These are phyloP conservation scores for Urtica urens DNA, from an alignment of 306 rosid genomes.

Conservation along the genomic window DNA sequence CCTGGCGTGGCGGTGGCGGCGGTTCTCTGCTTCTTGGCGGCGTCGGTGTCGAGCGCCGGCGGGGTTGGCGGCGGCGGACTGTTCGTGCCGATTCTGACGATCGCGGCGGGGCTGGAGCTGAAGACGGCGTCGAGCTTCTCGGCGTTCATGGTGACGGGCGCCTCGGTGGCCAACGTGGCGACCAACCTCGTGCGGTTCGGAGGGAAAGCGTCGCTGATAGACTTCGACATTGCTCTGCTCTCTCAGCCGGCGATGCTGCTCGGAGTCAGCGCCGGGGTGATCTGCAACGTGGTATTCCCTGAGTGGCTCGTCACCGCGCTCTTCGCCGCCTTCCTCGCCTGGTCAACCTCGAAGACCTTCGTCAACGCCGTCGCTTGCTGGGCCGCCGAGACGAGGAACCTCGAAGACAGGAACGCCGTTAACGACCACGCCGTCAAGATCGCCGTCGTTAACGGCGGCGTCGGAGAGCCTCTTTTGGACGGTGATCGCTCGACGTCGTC, in stretches of 20 bases:
- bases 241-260: slow-evolving; percentile 76
- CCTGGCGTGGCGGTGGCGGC: slow-evolving; percentile 31
- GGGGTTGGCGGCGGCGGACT: slow-evolving; percentile 89
- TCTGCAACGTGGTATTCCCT: slow-evolving; percentile 72
- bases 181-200: slow-evolving; percentile 35
- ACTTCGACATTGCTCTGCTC: slow-evolving; percentile 61
- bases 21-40: slow-evolving; percentile 46
- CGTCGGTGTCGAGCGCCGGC: slow-evolving; percentile 75
- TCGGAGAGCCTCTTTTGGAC: slow-evolving; percentile 39
- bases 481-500: not conserved
- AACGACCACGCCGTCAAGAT: slow-evolving; percentile 14
- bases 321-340: slow-evolving; percentile 68
- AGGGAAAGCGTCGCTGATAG: slow-evolving; percentile 34
- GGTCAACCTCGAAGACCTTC: slow-evolving; percentile 73
- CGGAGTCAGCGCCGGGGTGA: slow-evolving; percentile 77
- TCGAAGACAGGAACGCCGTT: slow-evolving; percentile 26
- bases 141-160: slow-evolving; percentile 92
- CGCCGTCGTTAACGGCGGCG: slow-evolving; percentile 15
- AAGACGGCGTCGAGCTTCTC: slow-evolving; percentile 71
- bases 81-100: slow-evolving; percentile 55
- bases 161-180: slow-evolving; percentile 64
- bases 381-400: slow-evolving; percentile 41
- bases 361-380: slow-evolving; percentile 45
- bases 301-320: slow-evolving; percentile 66
- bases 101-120: slow-evolving; percentile 63